Evolutionary conservation across 257 asterid genomes (phyloP).

Genomic region (Perilla frutescens): DNA sequence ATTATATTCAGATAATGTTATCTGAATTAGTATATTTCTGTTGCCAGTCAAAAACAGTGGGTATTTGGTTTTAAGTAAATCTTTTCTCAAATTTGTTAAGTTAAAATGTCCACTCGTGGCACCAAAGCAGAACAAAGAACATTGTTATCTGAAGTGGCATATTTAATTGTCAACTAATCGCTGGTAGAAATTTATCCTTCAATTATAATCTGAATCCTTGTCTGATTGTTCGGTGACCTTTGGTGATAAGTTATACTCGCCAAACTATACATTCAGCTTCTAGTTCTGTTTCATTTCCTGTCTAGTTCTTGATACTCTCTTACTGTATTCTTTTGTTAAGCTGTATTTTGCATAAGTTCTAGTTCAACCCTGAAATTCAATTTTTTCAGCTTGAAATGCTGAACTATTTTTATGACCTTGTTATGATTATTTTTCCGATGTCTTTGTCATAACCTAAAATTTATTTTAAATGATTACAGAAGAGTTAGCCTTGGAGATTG

Average conservation of each 20-base stretch:
- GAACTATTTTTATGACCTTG: neutral
- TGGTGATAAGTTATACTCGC: neutral
- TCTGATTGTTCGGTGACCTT: neutral
- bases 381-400: slow-evolving; percentile 14
- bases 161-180: slow-evolving; percentile 1
- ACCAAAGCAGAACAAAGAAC: neutral
- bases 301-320: neutral
- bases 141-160: slow-evolving; percentile 6
- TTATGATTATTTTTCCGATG: neutral
- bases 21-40: slow-evolving; percentile 6
- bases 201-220: slow-evolving; percentile 5
- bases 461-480: slow-evolving; percentile 55
- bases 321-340: neutral
- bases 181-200: slow-evolving; percentile 12
- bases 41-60: slow-evolving; percentile 10
- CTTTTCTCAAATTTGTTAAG: neutral
- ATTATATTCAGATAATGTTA: slow-evolving; percentile 10
- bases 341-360: slow-evolving; percentile 9
- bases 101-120: neutral
- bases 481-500: slow-evolving; percentile 65
- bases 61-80: slow-evolving; percentile 6
- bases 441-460: slow-evolving; percentile 3
- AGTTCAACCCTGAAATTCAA: neutral
- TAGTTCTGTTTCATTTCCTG: neutral
- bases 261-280: slow-evolving; percentile 7